Percentiles rank a stretch among this genome's conserved stretches.
phyloP scores from a whole-genome alignment of 1,284 basidiomycete genomes.

The Neolentinus lepideus region DNA sequence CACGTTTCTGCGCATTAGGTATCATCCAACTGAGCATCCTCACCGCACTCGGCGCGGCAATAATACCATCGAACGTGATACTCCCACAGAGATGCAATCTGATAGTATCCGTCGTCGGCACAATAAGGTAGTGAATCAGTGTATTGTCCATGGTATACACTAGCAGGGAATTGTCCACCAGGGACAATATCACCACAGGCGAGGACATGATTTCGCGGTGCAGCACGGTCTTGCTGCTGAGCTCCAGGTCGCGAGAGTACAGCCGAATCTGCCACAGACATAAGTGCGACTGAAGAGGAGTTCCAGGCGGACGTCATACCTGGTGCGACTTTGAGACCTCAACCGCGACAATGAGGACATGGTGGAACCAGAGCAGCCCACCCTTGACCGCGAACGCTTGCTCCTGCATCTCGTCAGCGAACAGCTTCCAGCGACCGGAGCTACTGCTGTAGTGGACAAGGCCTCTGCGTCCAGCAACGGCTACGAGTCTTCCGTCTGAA shows the following conservation, averaged over 20 bases:
- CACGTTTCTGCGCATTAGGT: slow-evolving; percentile 87
- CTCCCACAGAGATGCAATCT: slow-evolving; percentile 89
- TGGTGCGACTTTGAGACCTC: slow-evolving; percentile 78
- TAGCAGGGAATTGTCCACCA: slow-evolving; percentile 95
- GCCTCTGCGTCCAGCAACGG: slow-evolving; percentile 88
- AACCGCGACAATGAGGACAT: slow-evolving; percentile 88
- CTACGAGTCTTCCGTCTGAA: slow-evolving; percentile 86
- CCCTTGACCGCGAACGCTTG: slow-evolving; percentile 86
- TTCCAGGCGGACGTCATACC: slow-evolving; percentile 34
- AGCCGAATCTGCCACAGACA: slow-evolving; percentile 74
- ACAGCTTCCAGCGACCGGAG: slow-evolving; percentile 95
- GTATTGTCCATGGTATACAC: slow-evolving; percentile 98
- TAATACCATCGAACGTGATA: slow-evolving; percentile 91
- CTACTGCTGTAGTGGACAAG: slow-evolving; percentile 91
- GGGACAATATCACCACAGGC: slow-evolving; percentile 78
- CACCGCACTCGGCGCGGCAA: slow-evolving; percentile 80
- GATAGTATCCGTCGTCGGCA: slow-evolving; percentile 80
- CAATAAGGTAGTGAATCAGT: slow-evolving; percentile 88
- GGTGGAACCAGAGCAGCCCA: slow-evolving; percentile 95
- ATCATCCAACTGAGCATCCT: slow-evolving; percentile 97
- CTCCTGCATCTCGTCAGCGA: slow-evolving; percentile 82
- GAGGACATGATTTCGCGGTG: slow-evolving; percentile 77
- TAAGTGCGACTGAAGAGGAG: slow-evolving; percentile 5
- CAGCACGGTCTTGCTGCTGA: slow-evolving; percentile 82
- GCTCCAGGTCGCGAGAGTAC: slow-evolving; percentile 91